phyloP scores from a whole-genome alignment of 2,329 filamentous ascomycete genomes.

The Emergomyces orientalis region DNA sequence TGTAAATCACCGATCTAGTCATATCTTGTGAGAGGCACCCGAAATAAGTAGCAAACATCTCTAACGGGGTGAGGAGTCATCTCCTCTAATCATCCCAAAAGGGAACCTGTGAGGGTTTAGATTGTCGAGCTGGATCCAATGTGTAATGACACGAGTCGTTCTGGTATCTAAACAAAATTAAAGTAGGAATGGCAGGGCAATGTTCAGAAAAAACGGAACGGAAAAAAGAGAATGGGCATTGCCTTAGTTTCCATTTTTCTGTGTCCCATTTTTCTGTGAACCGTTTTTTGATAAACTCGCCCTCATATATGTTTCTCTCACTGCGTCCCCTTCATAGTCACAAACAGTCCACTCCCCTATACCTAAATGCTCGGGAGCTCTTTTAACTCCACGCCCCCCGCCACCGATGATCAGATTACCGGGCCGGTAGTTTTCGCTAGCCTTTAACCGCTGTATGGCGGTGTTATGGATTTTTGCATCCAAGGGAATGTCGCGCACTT shows the following conservation, averaged over 20 bases:
- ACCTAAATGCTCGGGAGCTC: conserved; percentile 52
- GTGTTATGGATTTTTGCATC: conserved; percentile 63
- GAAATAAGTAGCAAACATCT: neutral
- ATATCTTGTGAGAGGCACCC: neutral
- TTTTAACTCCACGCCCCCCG: conserved; percentile 59
- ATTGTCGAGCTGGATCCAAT: neutral
- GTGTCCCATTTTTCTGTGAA: neutral
- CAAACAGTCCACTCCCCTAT: conserved; percentile 65
- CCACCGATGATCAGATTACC: conserved; percentile 74
- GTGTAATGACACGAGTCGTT: neutral
- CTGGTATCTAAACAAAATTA: neutral
- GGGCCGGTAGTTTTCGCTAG: conserved; percentile 57
- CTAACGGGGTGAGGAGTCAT: neutral
- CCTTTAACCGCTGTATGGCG: conserved; percentile 61
- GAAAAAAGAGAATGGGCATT: neutral
- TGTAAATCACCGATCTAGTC: neutral
- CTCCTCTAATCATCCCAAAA: neutral
- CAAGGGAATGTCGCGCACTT: conserved; percentile 65
- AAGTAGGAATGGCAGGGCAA: neutral
- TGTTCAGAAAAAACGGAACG: neutral
- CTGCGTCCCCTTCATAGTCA: conserved; percentile 53
- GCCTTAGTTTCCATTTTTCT: neutral
- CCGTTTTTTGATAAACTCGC: conserved; percentile 25
- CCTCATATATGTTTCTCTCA: conserved; percentile 59
- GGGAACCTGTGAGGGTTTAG: neutral